Percentiles rank a stretch among this genome's conserved stretches.
Evolutionary conservation across 306 rosid genomes (phyloP).

Genomic region (Glycine tomentella): DNA sequence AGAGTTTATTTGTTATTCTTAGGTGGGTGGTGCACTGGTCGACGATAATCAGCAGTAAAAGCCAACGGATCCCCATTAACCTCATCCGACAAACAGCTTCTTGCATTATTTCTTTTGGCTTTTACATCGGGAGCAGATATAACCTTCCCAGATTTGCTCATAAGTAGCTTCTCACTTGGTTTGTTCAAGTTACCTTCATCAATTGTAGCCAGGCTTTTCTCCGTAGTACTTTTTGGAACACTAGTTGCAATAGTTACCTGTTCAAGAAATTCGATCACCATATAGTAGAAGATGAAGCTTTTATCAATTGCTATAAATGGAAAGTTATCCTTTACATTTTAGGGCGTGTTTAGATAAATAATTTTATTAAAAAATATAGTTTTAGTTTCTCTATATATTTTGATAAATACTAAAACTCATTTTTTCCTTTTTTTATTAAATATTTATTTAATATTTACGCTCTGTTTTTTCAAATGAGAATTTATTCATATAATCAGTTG

Average conservation of each 20-base stretch:
- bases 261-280: background rate
- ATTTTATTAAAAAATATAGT: too few species aligned
- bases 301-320: too few species aligned
- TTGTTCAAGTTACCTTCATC: constrained; percentile 21
- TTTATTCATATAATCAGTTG: background rate
- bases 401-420: too few species aligned
- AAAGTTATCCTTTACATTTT: too few species aligned
- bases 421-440: too few species aligned
- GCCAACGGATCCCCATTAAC: constrained; percentile 47
- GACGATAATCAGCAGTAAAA: constrained; percentile 62
- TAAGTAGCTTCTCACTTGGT: constrained; percentile 6
- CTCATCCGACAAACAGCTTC: constrained; percentile 38
- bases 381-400: too few species aligned
- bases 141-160: constrained; percentile 18
- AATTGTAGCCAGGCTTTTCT: background rate
- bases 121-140: constrained; percentile 2
- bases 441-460: background rate
- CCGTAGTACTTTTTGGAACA: background rate
- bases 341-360: too few species aligned
- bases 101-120: constrained; percentile 15
- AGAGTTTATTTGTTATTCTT: constrained; percentile 40
- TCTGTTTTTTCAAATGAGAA: background rate
- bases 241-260: constrained; percentile 37
- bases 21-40: constrained; percentile 68
- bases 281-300: background rate